Evolutionary conservation across 169 alveolate species (phyloP), one percentile per base, ranked within the genome.

Genomic region (Perkinsus marinus): DNA sequence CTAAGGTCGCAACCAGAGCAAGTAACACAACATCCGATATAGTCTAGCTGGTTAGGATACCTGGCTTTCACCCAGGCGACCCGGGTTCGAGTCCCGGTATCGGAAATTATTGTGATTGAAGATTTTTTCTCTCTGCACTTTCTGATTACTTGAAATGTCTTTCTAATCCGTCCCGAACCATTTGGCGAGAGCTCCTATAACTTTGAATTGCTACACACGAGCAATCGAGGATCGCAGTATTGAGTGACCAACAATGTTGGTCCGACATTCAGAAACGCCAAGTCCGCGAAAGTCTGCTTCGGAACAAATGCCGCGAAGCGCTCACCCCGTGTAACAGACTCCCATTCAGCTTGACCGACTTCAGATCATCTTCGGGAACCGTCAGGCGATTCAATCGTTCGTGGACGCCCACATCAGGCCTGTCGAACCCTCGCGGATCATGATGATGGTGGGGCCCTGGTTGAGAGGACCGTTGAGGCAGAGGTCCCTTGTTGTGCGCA

Each of bases 81-180:
- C 99, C 98, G 99, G 99, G 99, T 97, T 97, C 99, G 99, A 97
- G 98, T 97, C 99, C 99, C 98, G 98, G 99, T 97, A 96, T 97
- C 97, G 98, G 98, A 97, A 95, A 0, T 57, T 57, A 19, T 57
- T 30, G 36, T n/a, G n/a, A n/a, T n/a, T n/a, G n/a, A n/a, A n/a
- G n/a, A n/a, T n/a, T n/a, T n/a, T n/a, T n/a, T n/a, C n/a, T n/a
- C n/a, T n/a, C n/a, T n/a, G n/a, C n/a, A n/a, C n/a, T n/a, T n/a
- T n/a, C n/a, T n/a, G n/a, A n/a, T n/a, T n/a, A n/a, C n/a, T n/a
- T n/a, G n/a, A n/a, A n/a, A n/a, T n/a, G n/a, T n/a, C n/a, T n/a
- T n/a, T n/a, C n/a, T n/a, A n/a, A n/a, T n/a, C n/a, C n/a, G n/a
- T n/a, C n/a, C n/a, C n/a, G n/a, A n/a, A n/a, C n/a, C n/a, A n/a